phyloP scores from a whole-genome alignment of 192 early-diverging fungal genomes.

The Coemansia sp. region DNA sequence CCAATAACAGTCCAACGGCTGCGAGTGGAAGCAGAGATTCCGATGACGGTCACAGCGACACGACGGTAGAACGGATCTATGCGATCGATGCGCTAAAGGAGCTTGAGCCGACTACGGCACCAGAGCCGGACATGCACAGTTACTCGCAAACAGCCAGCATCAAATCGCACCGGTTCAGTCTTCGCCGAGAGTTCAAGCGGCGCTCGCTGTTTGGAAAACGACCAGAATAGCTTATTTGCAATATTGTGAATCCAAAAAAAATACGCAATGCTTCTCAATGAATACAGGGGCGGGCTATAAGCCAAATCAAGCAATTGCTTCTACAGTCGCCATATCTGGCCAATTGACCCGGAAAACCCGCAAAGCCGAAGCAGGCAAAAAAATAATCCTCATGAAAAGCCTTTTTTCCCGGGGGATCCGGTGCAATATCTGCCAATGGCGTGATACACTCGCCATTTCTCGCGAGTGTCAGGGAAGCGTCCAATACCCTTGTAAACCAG shows the following conservation, averaged over 20 bases:
- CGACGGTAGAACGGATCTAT: not conserved
- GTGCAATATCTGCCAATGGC: not conserved
- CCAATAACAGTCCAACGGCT: not conserved
- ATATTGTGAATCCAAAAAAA: not conserved
- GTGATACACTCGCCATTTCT: not conserved
- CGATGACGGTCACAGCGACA: not conserved
- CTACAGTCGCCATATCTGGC: not conserved
- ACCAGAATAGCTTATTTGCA: not conserved
- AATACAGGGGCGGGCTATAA: not conserved
- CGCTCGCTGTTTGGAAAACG: constrained; percentile 38
- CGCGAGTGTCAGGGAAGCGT: not conserved
- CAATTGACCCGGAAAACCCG: not conserved
- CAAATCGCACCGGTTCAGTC: constrained; percentile 17
- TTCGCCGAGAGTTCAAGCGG: constrained; percentile 30
- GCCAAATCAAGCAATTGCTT: not conserved
- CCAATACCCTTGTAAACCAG: no score
- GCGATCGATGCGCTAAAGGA: not conserved
- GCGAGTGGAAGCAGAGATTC: not conserved
- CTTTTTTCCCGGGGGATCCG: not conserved
- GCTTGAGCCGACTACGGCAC: not conserved
- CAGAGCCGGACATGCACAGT: not conserved
- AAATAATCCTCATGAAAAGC: not conserved
- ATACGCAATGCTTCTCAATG: not conserved
- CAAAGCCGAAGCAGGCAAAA: not conserved
- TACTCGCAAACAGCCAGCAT: not conserved